Conservation (phyloP, 768 basidiomycete genomes). For the Neoboletus subvelutipes region DNA sequence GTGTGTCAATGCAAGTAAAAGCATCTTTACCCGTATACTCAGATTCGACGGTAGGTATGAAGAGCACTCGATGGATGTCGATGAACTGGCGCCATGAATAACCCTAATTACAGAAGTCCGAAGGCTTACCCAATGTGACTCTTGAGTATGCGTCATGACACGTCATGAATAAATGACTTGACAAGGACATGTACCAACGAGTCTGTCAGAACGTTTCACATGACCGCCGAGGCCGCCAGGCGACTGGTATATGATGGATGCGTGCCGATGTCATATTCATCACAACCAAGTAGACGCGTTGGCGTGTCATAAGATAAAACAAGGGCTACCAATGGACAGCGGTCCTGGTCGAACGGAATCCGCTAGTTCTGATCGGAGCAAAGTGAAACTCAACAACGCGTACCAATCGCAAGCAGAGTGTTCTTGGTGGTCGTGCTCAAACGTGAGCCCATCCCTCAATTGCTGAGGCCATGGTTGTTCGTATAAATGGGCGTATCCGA, state of each 20-base stretch:
- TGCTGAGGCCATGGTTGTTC: not conserved
- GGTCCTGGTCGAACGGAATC: not conserved
- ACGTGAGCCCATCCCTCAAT: not conserved
- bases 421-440: not conserved
- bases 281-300: not conserved
- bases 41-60: not conserved
- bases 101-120: not conserved
- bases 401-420: not conserved
- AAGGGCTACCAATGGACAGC: not conserved
- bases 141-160: not conserved
- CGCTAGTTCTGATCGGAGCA: too few species aligned
- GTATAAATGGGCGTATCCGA: not conserved
- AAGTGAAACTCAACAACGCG: not conserved
- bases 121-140: not conserved
- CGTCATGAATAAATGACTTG: not conserved
- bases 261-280: not conserved
- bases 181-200: not conserved
- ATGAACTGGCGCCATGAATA: not conserved
- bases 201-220: not conserved
- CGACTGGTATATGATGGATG: not conserved
- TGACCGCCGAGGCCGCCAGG: not conserved
- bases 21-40: not conserved
- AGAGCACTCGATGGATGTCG: too few species aligned
- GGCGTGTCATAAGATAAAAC: not conserved
- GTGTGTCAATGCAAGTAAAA: not conserved